Evolutionary conservation across 129 eudicot genomes (phyloP), one percentile per base, ranked within the genome.

Genomic region (Centella asiatica): DNA sequence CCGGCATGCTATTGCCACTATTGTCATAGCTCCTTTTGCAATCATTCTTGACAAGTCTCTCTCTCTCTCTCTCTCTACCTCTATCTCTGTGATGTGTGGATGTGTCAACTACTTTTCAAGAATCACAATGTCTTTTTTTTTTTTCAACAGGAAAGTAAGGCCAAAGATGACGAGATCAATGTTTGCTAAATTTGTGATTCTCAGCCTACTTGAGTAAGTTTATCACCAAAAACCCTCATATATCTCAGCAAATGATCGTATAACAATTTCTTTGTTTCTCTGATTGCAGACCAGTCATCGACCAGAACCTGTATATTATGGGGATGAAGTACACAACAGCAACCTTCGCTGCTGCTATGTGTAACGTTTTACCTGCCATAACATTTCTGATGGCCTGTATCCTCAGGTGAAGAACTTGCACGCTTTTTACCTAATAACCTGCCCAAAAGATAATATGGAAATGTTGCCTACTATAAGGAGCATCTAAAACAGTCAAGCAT

Each of bases 251-350:
- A 60, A 7, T 37, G 59, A 27, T 50, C 22, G 31, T 50, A 17
- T 50, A 20, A 1, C 27, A 24, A 20, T 50, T 4, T 6, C 4
- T 24, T 50, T 50, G 1, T 2, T 23, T 27, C 12, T 34, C 39
- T 3, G 39, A 34, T 4, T 34, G 24, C 81, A 90, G 97, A 73
- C 97, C 97, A 13, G 95, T 90, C 68, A 65, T 90, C 9, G 97
- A 90, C 74, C 97, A 90, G 66, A 90, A 90, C 69, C 39, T 90
- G 78, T 90, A 90, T 77, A 78, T 67, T 60, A 32, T 90, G 73
- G 97, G 95, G 28, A 73, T 90, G 95, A 53, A 82, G 50, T 72
- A 76, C 53, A 90, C 97, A 32, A 80, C 93, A 14, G 95, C 95
- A 60, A 86, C 93, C 53, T 86, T 80, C 56, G 83, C 87, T 18